Percentiles rank a stretch among this genome's conserved stretches.
phyloP scores from a whole-genome alignment of 2,329 filamentous ascomycete species.

The Exophiala xenobiotica region DNA sequence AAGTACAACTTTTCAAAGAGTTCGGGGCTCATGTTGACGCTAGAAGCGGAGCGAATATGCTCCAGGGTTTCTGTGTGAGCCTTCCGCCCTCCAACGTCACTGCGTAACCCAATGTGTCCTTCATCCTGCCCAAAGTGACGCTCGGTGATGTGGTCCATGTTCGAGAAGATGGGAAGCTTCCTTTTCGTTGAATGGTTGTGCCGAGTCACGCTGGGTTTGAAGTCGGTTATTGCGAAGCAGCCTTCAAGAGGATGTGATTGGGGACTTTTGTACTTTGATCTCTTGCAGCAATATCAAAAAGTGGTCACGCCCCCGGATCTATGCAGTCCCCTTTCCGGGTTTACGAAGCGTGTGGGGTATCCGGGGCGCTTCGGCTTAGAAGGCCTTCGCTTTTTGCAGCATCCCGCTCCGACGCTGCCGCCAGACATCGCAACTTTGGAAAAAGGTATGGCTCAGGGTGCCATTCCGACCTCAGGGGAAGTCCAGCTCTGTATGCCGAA shows the following conservation, averaged over 20 bases:
- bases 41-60: slow-evolving; percentile 25
- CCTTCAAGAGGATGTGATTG: not conserved
- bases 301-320: not conserved
- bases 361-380: not conserved
- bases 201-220: not conserved
- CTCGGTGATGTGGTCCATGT: not conserved
- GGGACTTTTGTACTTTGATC: not conserved
- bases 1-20: slow-evolving; percentile 34
- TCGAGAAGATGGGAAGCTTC: not conserved
- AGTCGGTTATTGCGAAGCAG: not conserved
- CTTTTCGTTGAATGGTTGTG: not conserved
- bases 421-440: not conserved
- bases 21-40: slow-evolving; percentile 35
- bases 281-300: not conserved
- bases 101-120: not conserved
- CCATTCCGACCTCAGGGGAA: not conserved
- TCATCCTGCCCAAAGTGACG: not conserved
- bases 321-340: not conserved
- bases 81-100: not conserved
- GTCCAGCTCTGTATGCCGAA: not conserved
- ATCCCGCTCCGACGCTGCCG: not conserved
- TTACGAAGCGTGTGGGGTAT: not conserved
- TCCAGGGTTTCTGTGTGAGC: not conserved
- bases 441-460: not conserved
- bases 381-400: not conserved